These are phyloP conservation scores for Chalciporus chontae DNA, from an alignment of 768 basidiomycete species.

Conservation along the genomic window DNA sequence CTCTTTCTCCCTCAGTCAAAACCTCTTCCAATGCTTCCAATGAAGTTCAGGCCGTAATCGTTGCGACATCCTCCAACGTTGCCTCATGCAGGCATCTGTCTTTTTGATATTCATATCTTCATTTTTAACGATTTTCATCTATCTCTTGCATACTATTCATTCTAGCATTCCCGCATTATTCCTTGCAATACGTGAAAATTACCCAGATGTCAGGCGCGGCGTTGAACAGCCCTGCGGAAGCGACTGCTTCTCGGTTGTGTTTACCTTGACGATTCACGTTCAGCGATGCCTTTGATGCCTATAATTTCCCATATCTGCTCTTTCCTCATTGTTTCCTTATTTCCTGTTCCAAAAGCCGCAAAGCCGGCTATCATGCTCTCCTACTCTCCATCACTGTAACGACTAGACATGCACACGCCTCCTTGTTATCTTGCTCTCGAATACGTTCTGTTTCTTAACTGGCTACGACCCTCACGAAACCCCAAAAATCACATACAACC, in stretches of 20 bases:
- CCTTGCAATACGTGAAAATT: constrained; percentile 21
- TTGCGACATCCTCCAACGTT: constrained; percentile 21
- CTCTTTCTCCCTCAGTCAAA: constrained; percentile 42
- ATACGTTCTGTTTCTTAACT: constrained; percentile 30
- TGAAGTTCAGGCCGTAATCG: constrained; percentile 15
- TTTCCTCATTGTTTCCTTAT: constrained; percentile 4
- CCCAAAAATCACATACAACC: constrained; percentile 17
- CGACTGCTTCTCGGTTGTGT: constrained; percentile 11
- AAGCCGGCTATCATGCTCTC: constrained; percentile 21
- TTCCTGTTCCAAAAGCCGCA: constrained; percentile 15
- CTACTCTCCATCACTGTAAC: constrained; percentile 47
- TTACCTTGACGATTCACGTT: constrained; percentile 24
- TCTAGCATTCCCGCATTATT: constrained; percentile 20
- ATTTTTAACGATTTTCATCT: constrained; percentile 29
- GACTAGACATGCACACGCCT: constrained; percentile 65
- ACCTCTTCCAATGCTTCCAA: constrained; percentile 50
- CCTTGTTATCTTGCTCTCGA: constrained; percentile 34
- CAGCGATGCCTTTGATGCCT: constrained; percentile 27
- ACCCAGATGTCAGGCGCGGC: constrained; percentile 13
- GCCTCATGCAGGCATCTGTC: constrained; percentile 30
- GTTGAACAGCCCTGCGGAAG: constrained; percentile 11
- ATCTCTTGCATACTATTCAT: constrained; percentile 35
- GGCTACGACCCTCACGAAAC: constrained; percentile 30
- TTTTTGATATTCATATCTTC: constrained; percentile 21
- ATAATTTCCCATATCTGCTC: constrained; percentile 5